These are phyloP conservation scores for Wickerhamiella alocasiicola DNA, from an alignment of 805 yeast species.

Conservation along the genomic window DNA sequence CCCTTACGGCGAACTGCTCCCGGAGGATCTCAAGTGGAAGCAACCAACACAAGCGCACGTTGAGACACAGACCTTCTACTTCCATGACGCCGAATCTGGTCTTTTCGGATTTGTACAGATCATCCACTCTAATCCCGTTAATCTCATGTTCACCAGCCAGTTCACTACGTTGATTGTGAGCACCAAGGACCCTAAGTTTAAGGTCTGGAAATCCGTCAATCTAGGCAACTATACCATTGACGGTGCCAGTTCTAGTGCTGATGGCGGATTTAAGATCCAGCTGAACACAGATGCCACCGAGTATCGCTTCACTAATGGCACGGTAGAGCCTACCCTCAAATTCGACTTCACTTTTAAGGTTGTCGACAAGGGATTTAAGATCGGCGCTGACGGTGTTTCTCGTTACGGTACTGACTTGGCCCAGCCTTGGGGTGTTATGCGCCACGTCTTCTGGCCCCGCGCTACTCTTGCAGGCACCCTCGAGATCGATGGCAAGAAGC, in stretches of 20 bases:
- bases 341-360: constrained; percentile 57
- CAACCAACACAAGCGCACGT: constrained; percentile 75
- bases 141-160: constrained; percentile 73
- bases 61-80: constrained; percentile 90
- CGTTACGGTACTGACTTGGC: constrained; percentile 71
- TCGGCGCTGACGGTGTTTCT: constrained; percentile 79
- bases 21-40: constrained; percentile 65
- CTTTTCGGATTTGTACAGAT: constrained; percentile 83
- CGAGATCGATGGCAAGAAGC: constrained; percentile 28
- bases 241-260: constrained; percentile 55
- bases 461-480: constrained; percentile 58
- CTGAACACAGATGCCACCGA: constrained; percentile 41
- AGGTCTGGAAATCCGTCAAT: constrained; percentile 85
- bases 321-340: constrained; percentile 45
- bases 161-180: constrained; percentile 76
- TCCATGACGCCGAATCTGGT: constrained; percentile 48
- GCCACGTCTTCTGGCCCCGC: constrained; percentile 96
- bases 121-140: constrained; percentile 84
- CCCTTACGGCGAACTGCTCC: constrained; percentile 45
- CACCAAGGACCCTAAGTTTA: constrained; percentile 36
- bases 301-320: constrained; percentile 46
- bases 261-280: constrained; percentile 46
- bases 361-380: constrained; percentile 61
- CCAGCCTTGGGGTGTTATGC: constrained; percentile 95
- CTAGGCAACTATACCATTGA: constrained; percentile 69